Evolutionary conservation across 2,329 filamentous ascomycete species (phyloP), one percentile per base, ranked within the genome.

Genomic region (Rhynchosporium secalis): DNA sequence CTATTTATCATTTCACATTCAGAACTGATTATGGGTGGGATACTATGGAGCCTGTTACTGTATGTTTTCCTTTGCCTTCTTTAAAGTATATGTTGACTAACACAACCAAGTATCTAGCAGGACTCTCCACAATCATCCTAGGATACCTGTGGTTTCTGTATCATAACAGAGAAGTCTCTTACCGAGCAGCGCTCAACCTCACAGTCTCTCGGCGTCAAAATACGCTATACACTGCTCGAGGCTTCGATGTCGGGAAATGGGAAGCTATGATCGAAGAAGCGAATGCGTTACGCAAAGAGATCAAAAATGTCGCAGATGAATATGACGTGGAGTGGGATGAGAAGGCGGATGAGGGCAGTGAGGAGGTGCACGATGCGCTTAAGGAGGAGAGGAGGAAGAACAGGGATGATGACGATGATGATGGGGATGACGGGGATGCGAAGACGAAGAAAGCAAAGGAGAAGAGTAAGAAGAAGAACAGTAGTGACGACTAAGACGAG

Each of bases 101-200:
- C 43, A 49, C 2, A 5, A 13, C 7, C 63, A 69, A 73, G 40
- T 96, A 96, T 72, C 85, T 96, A 15, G 92, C 90, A 2, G 90
- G 92, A n/a, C 80, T 97, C 66, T 86, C 87, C 0, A 92, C 90
- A 12, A 85, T 96, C 71, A 96, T 96, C 79, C 88, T 88, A 7
- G 93, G 92, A 68, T 97, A 97, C 72, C 80, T 96, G 59, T 97
- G 92, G 91, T 96, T 97, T 74, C 79, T 96, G 12, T 96, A 93
- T 76, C 91, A 96, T 78, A 96, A 93, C 77, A 86, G 90, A 26
- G 92, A 96, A 76, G 87, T 96, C 10, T 91, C 86, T 67, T 96
- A 96, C 79, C 88, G 90, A 68, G 88, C 88, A 2, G 92, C 93
- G 33, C 86, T 96, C 78, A 93, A 96, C 74, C 83, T 96, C 59